Conservation (phyloP, 2,329 filamentous ascomycete genomes). For the Exophiala xenobiotica region DNA sequence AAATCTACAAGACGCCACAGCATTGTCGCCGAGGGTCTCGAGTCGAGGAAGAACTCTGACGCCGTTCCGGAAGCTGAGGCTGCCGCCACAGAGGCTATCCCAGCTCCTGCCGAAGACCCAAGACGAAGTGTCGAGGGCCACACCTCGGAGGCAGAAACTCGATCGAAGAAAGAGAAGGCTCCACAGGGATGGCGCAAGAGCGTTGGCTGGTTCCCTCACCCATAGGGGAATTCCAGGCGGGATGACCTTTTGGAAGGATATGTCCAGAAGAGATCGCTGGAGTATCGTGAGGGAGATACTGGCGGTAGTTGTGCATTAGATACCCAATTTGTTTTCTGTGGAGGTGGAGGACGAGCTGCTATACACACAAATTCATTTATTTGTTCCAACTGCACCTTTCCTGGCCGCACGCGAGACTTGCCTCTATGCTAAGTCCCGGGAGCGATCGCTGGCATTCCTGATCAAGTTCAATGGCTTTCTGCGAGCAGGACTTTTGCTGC, state of each 20-base stretch:
- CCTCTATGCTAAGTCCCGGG: too few species aligned
- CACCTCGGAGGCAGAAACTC: neutral
- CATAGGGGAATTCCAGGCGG: conserved; percentile 5
- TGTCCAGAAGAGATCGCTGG: neutral
- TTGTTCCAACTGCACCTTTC: too few species aligned
- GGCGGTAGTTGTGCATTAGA: neutral
- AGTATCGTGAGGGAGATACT: neutral
- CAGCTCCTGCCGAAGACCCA: conserved; percentile 19
- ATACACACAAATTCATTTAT: too few species aligned
- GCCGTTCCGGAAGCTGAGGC: conserved; percentile 11
- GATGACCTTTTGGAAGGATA: too few species aligned
- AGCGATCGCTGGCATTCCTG: too few species aligned
- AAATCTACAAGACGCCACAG: conserved; percentile 25
- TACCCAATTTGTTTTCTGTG: neutral
- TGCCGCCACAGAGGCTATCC: conserved; percentile 13
- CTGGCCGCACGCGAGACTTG: too few species aligned
- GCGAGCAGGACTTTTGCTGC: too few species aligned
- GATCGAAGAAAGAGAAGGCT: conserved; percentile 10
- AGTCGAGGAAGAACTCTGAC: conserved; percentile 25
- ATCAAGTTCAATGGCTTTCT: too few species aligned
- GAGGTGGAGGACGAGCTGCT: too few species aligned
- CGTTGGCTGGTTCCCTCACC: conserved; percentile 23
- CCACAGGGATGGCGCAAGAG: conserved; percentile 17
- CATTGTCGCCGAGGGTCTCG: conserved; percentile 18
- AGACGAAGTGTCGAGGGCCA: conserved; percentile 10